Evolutionary conservation across 495 filamentous ascomycete species (phyloP), one percentile per base, ranked within the genome.

Genomic region (Penicillium macrosclerotiorum): DNA sequence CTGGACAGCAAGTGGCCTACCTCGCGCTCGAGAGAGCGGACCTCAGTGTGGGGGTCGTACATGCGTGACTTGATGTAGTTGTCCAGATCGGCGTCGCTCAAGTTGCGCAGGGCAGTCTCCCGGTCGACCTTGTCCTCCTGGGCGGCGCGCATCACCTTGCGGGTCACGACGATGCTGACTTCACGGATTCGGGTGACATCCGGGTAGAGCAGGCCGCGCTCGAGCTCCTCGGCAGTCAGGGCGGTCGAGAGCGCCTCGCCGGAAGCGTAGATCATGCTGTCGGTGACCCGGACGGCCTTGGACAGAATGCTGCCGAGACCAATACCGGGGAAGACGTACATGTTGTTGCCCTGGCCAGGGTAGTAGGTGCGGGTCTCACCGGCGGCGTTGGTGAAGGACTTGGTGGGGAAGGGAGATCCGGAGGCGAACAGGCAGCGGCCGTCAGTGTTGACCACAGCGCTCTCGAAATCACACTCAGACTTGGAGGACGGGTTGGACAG

Each of bases 241-340:
- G 88, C 84, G 32, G 81, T 78, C 23, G 88, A 81, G 11, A 98
- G 82, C 9, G 90, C 85, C 17, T 82, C 82, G 23, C 88, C 93
- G 41, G 90, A 91, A 36, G 86, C 89, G 72, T 96, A 98, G 60
- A 82, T 75, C 93, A 96, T 98, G 64, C 83, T 83, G 64, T 98
- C 90, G 25, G 93, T 96, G 50, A 98, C 81, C 55, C 82, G 83
- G 60, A 85, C 85, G 32, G 89, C 78, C 74, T 95, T 92, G 74
- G 83, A 84, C 29, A 98, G 84, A 59, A 98, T 96, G 48, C 92
- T 89, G 45, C 90, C 93, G 24, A 97, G 82, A 26, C 93, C 93
- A 49, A 98, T 90, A 59, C 93, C 93, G 3, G 93, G 93, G 82
- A 98, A 98, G 36, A 98, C 90, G 55, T 96, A 98, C 74, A 88